Evolutionary conservation across 768 basidiomycete genomes (phyloP).

Genomic region (Austroboletus eburneus): DNA sequence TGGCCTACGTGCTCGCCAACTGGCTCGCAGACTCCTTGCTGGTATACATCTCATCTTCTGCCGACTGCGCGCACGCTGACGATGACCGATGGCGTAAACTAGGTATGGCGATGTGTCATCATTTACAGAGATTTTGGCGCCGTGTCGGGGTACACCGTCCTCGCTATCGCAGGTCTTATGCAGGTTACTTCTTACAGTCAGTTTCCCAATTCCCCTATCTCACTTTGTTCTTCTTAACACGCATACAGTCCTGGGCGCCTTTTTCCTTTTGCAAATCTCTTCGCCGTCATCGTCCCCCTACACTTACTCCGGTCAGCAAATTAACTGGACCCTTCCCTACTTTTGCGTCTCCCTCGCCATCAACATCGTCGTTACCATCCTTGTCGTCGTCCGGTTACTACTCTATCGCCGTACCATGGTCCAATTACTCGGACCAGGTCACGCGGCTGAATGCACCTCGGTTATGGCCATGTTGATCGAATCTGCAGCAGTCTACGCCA

Average conservation of each 20-base stretch:
- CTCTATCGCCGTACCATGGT: constrained; percentile 22
- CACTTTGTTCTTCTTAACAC: not conserved
- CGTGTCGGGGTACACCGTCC: constrained; percentile 11
- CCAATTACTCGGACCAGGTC: constrained; percentile 20
- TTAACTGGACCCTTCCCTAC: constrained; percentile 29
- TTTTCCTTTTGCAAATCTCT: constrained; percentile 26
- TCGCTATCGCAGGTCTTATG: constrained; percentile 20
- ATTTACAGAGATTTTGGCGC: constrained; percentile 21
- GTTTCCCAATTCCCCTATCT: not conserved
- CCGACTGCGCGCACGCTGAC: no score
- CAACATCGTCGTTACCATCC: constrained; percentile 22
- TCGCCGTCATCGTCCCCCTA: constrained; percentile 27
- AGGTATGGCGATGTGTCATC: constrained; percentile 30
- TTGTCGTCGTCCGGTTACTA: constrained; percentile 25
- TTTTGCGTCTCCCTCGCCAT: constrained; percentile 23
- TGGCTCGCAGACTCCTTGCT: constrained; percentile 26
- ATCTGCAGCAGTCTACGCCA: constrained; percentile 28
- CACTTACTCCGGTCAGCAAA: constrained; percentile 4
- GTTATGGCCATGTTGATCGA: constrained; percentile 26
- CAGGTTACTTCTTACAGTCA: constrained; percentile 25
- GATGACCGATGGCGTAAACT: not conserved
- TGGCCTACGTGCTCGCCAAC: constrained; percentile 26
- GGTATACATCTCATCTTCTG: constrained; percentile 8
- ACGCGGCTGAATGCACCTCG: constrained; percentile 22
- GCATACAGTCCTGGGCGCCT: constrained; percentile 16